Conservation (phyloP, 176 grass and related monocot genomes). For the Carex myosuroides region DNA sequence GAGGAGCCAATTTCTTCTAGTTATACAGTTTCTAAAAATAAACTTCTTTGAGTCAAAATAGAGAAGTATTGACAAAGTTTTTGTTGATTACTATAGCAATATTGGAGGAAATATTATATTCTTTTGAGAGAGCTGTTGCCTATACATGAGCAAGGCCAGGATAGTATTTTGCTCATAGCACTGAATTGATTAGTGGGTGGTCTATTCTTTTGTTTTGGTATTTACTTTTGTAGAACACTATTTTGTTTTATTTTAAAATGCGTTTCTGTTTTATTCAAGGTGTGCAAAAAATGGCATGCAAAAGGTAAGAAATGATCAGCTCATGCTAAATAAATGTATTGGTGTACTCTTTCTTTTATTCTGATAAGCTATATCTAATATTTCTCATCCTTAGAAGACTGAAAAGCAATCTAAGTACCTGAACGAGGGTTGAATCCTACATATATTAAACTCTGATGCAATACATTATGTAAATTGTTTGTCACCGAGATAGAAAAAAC, state of each 20-base stretch:
- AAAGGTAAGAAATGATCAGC: neutral
- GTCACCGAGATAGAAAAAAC: too few species aligned
- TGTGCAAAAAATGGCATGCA: neutral
- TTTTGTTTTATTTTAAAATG: neutral
- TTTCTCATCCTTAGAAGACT: neutral
- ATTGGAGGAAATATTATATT: neutral
- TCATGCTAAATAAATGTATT: neutral
- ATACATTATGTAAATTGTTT: too few species aligned
- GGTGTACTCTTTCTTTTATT: neutral
- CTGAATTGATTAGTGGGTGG: slow-evolving; percentile 1
- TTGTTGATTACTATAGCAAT: slow-evolving; percentile 15
- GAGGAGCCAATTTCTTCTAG: slow-evolving; percentile 14
- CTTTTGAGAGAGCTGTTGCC: slow-evolving; percentile 7
- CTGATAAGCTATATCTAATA: neutral
- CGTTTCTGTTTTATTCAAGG: neutral
- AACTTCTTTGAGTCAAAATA: neutral
- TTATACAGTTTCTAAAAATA: slow-evolving; percentile 6
- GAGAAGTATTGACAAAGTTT: slow-evolving; percentile 18
- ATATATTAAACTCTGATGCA: neutral
- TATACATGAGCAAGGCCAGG: neutral
- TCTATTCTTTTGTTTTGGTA: slow-evolving; percentile 23
- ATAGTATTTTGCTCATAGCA: neutral
- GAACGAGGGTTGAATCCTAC: neutral
- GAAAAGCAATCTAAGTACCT: neutral
- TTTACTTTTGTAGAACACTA: slow-evolving; percentile 10